Evolutionary conservation across 1,139 yeast genomes (phyloP).

Genomic region (Sugiyamaella pinicola): DNA sequence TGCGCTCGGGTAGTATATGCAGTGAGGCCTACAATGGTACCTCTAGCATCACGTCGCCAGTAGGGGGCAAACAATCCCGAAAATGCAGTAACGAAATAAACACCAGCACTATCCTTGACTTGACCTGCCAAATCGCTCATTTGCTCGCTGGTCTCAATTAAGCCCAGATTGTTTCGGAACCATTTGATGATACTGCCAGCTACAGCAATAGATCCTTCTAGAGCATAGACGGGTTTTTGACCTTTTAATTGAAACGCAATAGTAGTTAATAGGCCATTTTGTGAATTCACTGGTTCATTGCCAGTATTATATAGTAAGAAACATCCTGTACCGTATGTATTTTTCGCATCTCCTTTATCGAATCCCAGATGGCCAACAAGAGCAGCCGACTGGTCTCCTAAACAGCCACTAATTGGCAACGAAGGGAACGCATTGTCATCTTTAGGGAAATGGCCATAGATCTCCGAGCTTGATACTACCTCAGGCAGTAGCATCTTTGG

Average conservation of each 20-base stretch:
- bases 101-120: constrained; percentile 85
- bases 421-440: constrained; percentile 46
- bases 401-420: constrained; percentile 82
- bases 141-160: constrained; percentile 80
- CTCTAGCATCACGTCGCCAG: constrained; percentile 93
- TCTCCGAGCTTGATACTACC: constrained; percentile 77
- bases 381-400: constrained; percentile 95
- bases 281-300: constrained; percentile 53
- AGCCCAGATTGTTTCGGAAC: constrained; percentile 86
- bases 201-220: constrained; percentile 95
- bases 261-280: constrained; percentile 85
- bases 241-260: constrained; percentile 87
- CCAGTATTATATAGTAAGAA: constrained; percentile 91
- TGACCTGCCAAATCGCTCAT: constrained; percentile 88
- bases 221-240: constrained; percentile 76
- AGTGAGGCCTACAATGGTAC: constrained; percentile 89
- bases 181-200: constrained; percentile 96
- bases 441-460: constrained; percentile 59
- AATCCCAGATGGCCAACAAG: constrained; percentile 91
- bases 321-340: constrained; percentile 98
- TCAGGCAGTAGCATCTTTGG: constrained; percentile 72
- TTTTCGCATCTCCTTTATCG: constrained; percentile 82
- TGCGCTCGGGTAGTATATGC: constrained; percentile 86
- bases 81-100: constrained; percentile 92
- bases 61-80: constrained; percentile 94